Evolutionary conservation across 2,329 filamentous ascomycete species (phyloP), one percentile per base, ranked within the genome.

Genomic region (Ceratocystis ficicola): DNA sequence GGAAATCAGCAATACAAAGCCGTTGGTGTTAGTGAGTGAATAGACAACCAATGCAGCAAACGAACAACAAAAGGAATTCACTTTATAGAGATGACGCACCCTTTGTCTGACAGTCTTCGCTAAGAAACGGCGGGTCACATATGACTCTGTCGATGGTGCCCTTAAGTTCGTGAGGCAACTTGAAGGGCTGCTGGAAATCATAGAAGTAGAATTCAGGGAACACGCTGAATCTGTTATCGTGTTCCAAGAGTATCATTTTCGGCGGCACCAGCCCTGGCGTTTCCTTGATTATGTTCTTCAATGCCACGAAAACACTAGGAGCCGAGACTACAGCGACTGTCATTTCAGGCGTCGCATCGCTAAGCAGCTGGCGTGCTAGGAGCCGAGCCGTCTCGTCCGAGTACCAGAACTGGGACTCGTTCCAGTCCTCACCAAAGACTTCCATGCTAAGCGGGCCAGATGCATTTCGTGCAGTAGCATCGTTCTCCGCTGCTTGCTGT

Each of bases 341-440:
- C 36, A 80, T 84, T 8, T 81, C 77, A 2, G 78, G 74, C 1
- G 79, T 83, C 1, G 83, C 79, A 61, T 80, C 85, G 3, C 83
- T 78, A 1, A 93, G 79, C 44, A 94, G 78, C 71, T 89, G 81
- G 65, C 79, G 76, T 1, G 88, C 89, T 22, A 89, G 75, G 4
- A 79, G 72, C 1, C 74, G 79, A 0, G 89, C 89, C 28, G 88
- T 92, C 69, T 86, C 82, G 64, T 91, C 85, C 7, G 83, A 84
- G 73, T 90, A 90, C 89, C 89, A 94, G 72, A 94, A 94, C 75
- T 93, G 89, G 68, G 83, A 87, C 71, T 87, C 83, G 72, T 92
- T 89, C 89, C 89, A 94, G 74, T 93, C 86, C 75, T 93, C 89
- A 1, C 80, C 79, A 71, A 93, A 94, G 1, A 81, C 77, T 36